Conservation (phyloP, 2,329 filamentous ascomycete species). For the Curvularia sp. region DNA sequence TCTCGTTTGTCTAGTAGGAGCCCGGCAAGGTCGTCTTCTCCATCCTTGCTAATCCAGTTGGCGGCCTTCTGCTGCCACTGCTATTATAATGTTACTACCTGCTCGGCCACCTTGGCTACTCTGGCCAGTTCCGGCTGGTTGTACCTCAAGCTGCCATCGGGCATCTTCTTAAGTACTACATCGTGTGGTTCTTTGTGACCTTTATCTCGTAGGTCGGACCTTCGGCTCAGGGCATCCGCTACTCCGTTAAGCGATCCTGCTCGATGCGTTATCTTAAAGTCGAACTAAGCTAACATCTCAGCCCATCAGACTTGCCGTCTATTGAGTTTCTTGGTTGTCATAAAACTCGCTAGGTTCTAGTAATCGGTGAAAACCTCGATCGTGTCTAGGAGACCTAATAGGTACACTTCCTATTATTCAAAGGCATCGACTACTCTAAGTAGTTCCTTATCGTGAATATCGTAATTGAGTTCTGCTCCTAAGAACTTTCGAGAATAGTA, state of each 20-base stretch:
- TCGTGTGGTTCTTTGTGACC: not conserved
- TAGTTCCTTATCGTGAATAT: too few relatives aligned
- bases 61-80: too few relatives aligned
- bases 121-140: not conserved
- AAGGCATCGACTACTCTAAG: too few relatives aligned
- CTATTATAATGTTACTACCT: not conserved
- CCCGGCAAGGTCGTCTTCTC: not conserved
- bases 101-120: not conserved
- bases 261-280: slow-evolving; percentile 10
- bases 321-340: too few relatives aligned
- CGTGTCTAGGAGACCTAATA: slow-evolving; percentile 2
- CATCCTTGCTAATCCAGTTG: not conserved
- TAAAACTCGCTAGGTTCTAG: not conserved
- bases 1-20: too few relatives aligned
- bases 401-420: too few relatives aligned
- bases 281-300: slow-evolving; percentile 8
- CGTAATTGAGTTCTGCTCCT: too few relatives aligned
- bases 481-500: too few relatives aligned
- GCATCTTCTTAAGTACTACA: too few relatives aligned
- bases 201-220: not conserved
- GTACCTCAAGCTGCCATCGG: not conserved
- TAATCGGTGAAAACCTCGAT: too few relatives aligned
- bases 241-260: not conserved
- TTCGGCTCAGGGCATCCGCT: not conserved
- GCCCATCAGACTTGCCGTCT: slow-evolving; percentile 1